Base-by-base conservation (phyloP, 495 filamentous ascomycete species). In the Filosporella fistucella region DNA sequence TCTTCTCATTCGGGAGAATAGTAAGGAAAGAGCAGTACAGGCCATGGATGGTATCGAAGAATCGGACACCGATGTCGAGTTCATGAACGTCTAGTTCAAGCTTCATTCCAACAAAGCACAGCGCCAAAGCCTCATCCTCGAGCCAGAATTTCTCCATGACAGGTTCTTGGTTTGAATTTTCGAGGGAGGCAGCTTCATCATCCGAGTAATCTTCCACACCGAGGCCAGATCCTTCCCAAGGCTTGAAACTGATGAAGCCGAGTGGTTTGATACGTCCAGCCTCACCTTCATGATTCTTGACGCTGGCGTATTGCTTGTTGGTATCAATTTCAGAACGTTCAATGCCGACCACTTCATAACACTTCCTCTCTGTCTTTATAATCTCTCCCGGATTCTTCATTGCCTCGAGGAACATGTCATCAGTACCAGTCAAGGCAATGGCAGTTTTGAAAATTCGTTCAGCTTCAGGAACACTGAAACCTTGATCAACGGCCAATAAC, bases 71-170 rank as follows among this genome's bases (percentile, higher is more conserved):
- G 44, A 69, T 74, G 47, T 74, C 80, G 23, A 88, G 64, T 38
- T 78, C 71, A 60, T 79, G 82, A 13, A 95, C 73, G 7, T 59
- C 63, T 4, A 78, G 68, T 25, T 74, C 71, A 13, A 96, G 60
- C 67, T 94, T 95, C 82, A 95, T 81, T 1, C 90, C 88, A 1
- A 78, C 68, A 52, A 79, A 81, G 49, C 82, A 76, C 37, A 75
- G 67, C 22, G 68, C 51, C 16, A 96, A 69, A 4, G 85, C 64
- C 0, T 75, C 59, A 21, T 81, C 74, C 56, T 93, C 89, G 20
- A 94, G 45, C 57, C 84, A 78, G 51, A 90, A 84, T 25, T 79
- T 73, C 42, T 66, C 61, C 11, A 45, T 8, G 5, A 3, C 25
- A 12, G 23, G 1, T 2, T 41, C 14, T 14, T 29, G 26, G 4